A percentile compares a stretch with the other conserved stretches of the same genome.
These are phyloP conservation scores for Conringia planisiliqua DNA, from an alignment of 345 rosid species.

Conservation along the genomic window DNA sequence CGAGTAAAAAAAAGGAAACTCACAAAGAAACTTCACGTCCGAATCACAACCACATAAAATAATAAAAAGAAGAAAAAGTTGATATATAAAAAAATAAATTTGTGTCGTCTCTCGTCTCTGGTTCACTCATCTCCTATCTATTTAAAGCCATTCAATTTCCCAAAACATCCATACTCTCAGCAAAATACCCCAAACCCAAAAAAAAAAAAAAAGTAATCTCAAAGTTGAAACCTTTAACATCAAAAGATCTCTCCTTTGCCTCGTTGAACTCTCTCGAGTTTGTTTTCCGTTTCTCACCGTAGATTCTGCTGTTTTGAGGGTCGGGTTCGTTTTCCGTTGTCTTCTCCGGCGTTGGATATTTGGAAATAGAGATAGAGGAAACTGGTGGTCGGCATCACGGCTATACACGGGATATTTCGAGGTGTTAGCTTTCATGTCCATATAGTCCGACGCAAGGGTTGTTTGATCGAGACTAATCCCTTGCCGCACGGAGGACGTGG, in stretches of 20 bases:
- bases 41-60: not conserved
- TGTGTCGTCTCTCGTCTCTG: constrained; percentile 6
- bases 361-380: constrained; percentile 35
- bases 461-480: constrained; percentile 77
- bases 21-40: not conserved
- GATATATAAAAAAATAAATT: not conserved
- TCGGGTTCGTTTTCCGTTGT: not conserved
- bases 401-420: constrained; percentile 70
- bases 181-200: not conserved
- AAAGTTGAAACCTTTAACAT: not conserved
- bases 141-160: constrained; percentile 23
- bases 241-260: not conserved
- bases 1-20: not conserved
- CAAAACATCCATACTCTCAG: not conserved
- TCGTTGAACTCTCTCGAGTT: not conserved
- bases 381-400: constrained; percentile 91
- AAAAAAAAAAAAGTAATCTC: not conserved
- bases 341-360: constrained; percentile 15
- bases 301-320: constrained; percentile 25
- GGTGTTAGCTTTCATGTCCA: constrained; percentile 68
- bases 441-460: constrained; percentile 76
- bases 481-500: constrained; percentile 99
- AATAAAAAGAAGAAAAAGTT: not conserved
- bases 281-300: not conserved
- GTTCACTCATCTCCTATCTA: constrained; percentile 47